Percentiles rank a stretch among this genome's conserved stretches.
phyloP scores from a whole-genome alignment of 1,139 yeast species.

The Yamadazyma dendronema region DNA sequence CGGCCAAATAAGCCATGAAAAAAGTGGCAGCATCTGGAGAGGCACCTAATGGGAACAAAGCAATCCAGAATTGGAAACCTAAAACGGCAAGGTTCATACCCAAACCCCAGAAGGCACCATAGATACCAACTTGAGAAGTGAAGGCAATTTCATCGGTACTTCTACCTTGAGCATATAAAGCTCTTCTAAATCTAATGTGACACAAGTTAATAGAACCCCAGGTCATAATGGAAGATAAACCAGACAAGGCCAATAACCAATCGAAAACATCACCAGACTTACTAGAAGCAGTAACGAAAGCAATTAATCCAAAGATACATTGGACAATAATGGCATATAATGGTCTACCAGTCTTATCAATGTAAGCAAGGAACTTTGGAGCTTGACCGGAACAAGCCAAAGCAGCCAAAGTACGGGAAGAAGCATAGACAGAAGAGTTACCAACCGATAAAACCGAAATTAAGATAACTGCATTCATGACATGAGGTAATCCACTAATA shows the following conservation, averaged over 20 bases:
- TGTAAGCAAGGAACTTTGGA: conserved; percentile 69
- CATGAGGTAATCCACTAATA: conserved; percentile 43
- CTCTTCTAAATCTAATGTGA: conserved; percentile 77
- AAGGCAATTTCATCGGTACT: conserved; percentile 65
- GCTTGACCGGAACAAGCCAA: conserved; percentile 81
- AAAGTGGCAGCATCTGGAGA: conserved; percentile 55
- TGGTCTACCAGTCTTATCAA: conserved; percentile 76
- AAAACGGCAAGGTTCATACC: conserved; percentile 61
- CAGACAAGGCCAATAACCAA: conserved; percentile 84
- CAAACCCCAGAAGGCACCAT: conserved; percentile 69
- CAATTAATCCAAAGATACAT: conserved; percentile 57
- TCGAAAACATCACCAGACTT: conserved; percentile 65
- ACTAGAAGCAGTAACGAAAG: conserved; percentile 65
- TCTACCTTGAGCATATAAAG: conserved; percentile 65
- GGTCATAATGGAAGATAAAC: conserved; percentile 79
- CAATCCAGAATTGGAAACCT: conserved; percentile 79
- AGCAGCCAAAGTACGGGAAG: conserved; percentile 80
- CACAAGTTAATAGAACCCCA: conserved; percentile 80
- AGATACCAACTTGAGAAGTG: conserved; percentile 63
- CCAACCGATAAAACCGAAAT: conserved; percentile 49
- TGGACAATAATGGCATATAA: conserved; percentile 61
- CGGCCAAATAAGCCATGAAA: conserved; percentile 62
- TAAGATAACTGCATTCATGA: conserved; percentile 49
- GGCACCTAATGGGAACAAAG: conserved; percentile 64
- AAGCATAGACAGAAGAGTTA: conserved; percentile 61